These are phyloP conservation scores for Candida sp. DNA, from an alignment of 1,139 yeast species.

Conservation along the genomic window DNA sequence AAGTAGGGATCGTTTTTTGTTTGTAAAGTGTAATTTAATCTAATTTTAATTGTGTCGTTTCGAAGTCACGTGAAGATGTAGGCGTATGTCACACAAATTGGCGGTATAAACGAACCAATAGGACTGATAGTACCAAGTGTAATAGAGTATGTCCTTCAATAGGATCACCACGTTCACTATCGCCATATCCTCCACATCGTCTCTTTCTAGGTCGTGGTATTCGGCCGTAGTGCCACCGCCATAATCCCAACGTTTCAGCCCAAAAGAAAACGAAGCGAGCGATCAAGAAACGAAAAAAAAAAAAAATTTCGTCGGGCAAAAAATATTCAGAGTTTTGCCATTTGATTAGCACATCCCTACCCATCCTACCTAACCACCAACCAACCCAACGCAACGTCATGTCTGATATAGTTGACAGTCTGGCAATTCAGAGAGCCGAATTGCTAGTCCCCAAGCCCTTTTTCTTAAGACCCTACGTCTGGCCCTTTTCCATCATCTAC, in stretches of 20 bases:
- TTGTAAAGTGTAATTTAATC: neutral
- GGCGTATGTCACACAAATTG: no score
- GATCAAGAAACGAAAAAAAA: neutral
- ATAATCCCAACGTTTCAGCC: neutral
- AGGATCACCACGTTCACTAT: no score
- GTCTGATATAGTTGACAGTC: conserved; percentile 53
- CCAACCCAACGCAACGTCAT: conserved; percentile 18
- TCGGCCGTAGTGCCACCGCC: no score
- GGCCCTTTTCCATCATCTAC: conserved; percentile 83
- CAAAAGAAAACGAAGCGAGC: neutral
- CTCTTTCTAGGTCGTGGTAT: neutral
- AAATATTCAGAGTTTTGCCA: conserved; percentile 3
- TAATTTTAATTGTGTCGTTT: neutral
- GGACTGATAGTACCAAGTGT: no score
- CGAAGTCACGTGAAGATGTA: no score
- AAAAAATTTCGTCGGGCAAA: conserved; percentile 5
- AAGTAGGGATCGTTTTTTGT: neutral
- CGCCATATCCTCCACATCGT: neutral
- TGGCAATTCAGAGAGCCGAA: conserved; percentile 66
- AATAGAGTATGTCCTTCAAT: no score
- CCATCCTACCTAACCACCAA: neutral
- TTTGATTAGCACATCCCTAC: neutral
- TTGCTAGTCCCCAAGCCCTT: conserved; percentile 73
- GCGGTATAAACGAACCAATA: no score
- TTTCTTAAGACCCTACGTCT: conserved; percentile 73